Percentiles rank a stretch among this genome's conserved stretches.
These are phyloP conservation scores for Lipomyces japonicus DNA, from an alignment of 805 yeast species.

Conservation along the genomic window DNA sequence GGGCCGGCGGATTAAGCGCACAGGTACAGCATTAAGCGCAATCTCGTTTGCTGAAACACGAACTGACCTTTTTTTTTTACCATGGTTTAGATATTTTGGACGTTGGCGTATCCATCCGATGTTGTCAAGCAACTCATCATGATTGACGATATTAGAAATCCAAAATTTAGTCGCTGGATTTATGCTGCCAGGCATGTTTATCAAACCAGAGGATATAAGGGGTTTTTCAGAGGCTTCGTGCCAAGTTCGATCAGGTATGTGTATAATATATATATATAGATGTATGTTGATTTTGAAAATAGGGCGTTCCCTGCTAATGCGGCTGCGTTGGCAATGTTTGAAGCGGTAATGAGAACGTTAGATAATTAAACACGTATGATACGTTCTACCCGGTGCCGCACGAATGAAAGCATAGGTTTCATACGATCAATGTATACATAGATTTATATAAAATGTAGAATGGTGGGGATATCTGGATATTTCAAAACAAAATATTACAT, in stretches of 20 bases:
- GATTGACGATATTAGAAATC: constrained; percentile 72
- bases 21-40: constrained; percentile 31
- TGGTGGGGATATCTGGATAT: too few species aligned
- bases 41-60: constrained; percentile 7
- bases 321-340: constrained; percentile 77
- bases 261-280: neutral
- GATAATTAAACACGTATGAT: too few species aligned
- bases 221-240: constrained; percentile 75
- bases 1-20: constrained; percentile 89
- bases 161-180: constrained; percentile 65
- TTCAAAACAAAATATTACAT: too few species aligned
- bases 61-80: constrained; percentile 34
- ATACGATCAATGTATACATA: too few species aligned
- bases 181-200: constrained; percentile 71
- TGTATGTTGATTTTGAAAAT: neutral
- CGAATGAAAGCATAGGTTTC: too few species aligned
- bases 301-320: constrained; percentile 93
- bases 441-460: too few species aligned
- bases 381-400: too few species aligned
- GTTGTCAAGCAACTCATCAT: constrained; percentile 82
- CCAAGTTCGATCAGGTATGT: constrained; percentile 53
- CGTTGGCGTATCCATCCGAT: constrained; percentile 82
- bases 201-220: constrained; percentile 48
- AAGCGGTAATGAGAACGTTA: constrained; percentile 18
- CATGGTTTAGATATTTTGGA: constrained; percentile 60